Base-by-base conservation (phyloP, 345 rosid species). In the Linum usitatissimum region DNA sequence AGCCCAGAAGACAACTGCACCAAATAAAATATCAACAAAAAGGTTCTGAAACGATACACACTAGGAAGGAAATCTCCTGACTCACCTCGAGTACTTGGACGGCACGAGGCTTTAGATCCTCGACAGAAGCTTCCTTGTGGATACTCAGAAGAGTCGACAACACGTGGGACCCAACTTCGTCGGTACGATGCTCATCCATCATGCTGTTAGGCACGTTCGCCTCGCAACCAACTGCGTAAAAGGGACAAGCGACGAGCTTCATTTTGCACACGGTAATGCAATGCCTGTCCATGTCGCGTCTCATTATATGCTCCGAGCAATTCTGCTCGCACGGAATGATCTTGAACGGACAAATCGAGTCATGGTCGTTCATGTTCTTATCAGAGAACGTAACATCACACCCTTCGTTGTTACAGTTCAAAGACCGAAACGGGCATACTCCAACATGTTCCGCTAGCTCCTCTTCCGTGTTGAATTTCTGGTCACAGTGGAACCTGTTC, bases 281-380 rank as follows among this genome's bases (percentile, higher is more conserved):
- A 70, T 89, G 99, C 66, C 87, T 70, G 69, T 89, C 97, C 99
- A 89, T 89, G 18, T 80, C 91, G 0, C 85, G 91, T 68, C 97
- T 80, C 94, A 87, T 80, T 61, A 89, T 73, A 64, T 63, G 60
- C 21, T 74, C 81, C 1, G 83, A 70, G 70, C 99, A 90, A 38
- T 77, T 78, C 63, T 89, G 99, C 68, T 90, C 99, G 14, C 97
- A 93, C 0, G 73, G 88, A 28, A 93, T 78, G 31, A 90, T 75
- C 83, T 93, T 93, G 60, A 85, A 93, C 53, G 94, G 88, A 62
- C 99, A 93, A 64, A 63, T 55, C 3, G 75, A 71, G 66, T 87
- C 94, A 30, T 93, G 97, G 57, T 81, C 76, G 76, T 83, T 88
- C 78, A 71, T 6, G 60, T 84, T 83, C 10, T 66, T 78, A 0